Evolutionary conservation across 257 asterid genomes (phyloP).

Genomic region (Ehretia macrophylla): DNA sequence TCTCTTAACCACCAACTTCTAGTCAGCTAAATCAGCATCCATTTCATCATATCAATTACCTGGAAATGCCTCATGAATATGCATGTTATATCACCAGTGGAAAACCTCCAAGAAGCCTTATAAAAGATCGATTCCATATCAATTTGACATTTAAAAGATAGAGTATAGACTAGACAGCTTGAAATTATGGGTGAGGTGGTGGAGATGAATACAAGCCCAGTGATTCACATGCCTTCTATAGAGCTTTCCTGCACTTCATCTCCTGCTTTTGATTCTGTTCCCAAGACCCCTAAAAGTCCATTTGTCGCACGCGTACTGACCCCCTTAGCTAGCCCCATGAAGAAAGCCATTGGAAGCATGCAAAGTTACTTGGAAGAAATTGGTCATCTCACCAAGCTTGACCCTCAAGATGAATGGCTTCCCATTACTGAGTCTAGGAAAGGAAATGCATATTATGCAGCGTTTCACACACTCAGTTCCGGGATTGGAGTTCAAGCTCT

Average conservation of each 20-base stretch:
- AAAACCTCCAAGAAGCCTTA: too few relatives aligned
- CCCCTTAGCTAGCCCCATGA: conserved; percentile 74
- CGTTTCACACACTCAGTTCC: conserved; percentile 75
- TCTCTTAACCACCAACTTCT: not conserved
- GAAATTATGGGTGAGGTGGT: conserved; percentile 22
- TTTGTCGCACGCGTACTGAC: conserved; percentile 43
- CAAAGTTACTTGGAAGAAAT: conserved; percentile 56
- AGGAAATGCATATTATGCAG: conserved; percentile 81
- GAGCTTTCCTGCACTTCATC: conserved; percentile 21
- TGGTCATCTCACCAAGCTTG: conserved; percentile 69
- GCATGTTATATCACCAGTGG: too few relatives aligned
- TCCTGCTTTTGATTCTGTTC: conserved; percentile 22
- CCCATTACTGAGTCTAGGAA: conserved; percentile 83
- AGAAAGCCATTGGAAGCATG: conserved; percentile 49
- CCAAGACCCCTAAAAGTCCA: conserved; percentile 53
- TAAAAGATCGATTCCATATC: too few relatives aligned
- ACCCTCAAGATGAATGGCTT: conserved; percentile 81
- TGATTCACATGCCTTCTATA: conserved; percentile 12
- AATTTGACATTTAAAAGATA: too few relatives aligned
- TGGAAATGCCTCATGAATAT: not conserved
- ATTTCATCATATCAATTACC: not conserved
- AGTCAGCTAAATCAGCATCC: not conserved
- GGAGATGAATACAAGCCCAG: conserved; percentile 32
- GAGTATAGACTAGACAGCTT: too few relatives aligned
- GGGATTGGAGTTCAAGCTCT: conserved; percentile 84